phyloP scores from a whole-genome alignment of 2,329 filamentous ascomycete species.

The Trichoderma citrinoviride region DNA sequence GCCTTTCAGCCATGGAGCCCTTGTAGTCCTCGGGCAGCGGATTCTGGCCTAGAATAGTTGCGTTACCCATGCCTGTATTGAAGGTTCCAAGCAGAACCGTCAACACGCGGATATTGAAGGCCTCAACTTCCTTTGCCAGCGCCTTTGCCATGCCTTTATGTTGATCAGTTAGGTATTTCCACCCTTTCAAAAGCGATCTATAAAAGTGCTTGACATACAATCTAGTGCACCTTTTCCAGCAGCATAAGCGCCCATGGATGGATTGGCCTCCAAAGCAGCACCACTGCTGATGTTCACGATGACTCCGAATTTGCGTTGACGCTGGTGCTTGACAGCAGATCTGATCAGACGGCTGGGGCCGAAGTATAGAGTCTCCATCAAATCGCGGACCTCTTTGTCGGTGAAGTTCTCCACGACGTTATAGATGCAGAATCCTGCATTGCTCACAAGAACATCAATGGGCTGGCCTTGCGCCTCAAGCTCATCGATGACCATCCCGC shows the following conservation, averaged over 20 bases:
- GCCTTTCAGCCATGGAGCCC: neutral
- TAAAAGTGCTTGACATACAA: neutral
- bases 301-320: neutral
- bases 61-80: conserved; percentile 10
- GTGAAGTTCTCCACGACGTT: neutral
- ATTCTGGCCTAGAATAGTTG: neutral
- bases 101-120: conserved; percentile 6
- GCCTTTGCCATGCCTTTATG: conserved; percentile 1
- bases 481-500: neutral
- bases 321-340: neutral
- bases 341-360: conserved; percentile 2
- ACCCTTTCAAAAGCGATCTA: accelerated
- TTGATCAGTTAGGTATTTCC: neutral
- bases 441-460: conserved; percentile 10
- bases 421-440: conserved; percentile 12
- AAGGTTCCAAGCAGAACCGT: conserved; percentile 15
- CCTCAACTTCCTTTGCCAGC: conserved; percentile 10
- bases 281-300: conserved; percentile 13
- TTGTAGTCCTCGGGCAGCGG: neutral
- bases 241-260: conserved; percentile 6
- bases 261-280: conserved; percentile 4
- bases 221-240: conserved; percentile 7
- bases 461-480: neutral
- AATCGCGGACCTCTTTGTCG: neutral
- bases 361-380: conserved; percentile 13